Percentiles rank a stretch among this genome's conserved stretches.
Conservation (phyloP, 352 stramenopile genomes). For the Pythium scleroteichum region DNA sequence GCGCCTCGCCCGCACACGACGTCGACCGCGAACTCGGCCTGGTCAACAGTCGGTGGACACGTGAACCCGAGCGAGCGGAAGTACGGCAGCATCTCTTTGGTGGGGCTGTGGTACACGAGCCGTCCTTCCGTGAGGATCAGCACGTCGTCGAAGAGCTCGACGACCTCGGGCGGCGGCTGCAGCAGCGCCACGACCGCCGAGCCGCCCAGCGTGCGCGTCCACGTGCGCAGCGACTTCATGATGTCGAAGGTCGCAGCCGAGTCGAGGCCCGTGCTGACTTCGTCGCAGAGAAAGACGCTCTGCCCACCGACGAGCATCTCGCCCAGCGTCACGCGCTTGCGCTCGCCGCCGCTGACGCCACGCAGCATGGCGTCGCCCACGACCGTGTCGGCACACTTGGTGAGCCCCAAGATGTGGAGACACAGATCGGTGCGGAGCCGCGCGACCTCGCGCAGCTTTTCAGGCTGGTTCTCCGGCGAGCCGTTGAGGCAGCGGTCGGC, state of each 20-base stretch:
- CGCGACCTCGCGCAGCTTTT: conserved; percentile 62
- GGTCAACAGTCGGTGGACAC: conserved; percentile 35
- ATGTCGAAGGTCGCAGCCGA: conserved; percentile 91
- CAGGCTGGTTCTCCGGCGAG: conserved; percentile 42
- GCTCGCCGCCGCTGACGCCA: conserved; percentile 81
- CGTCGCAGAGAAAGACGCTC: conserved; percentile 80
- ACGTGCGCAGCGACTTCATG: conserved; percentile 41
- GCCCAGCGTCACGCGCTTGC: conserved; percentile 82
- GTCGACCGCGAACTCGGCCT: conserved; percentile 40
- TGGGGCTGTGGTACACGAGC: conserved; percentile 88
- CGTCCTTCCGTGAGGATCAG: conserved; percentile 85
- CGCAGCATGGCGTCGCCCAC: conserved; percentile 84
- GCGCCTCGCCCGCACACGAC: conserved; percentile 34
- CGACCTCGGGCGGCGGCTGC: conserved; percentile 57
- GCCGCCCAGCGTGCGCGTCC: conserved; percentile 36
- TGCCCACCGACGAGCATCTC: conserved; percentile 73
- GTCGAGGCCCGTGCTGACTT: conserved; percentile 92
- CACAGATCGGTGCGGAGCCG: conserved; percentile 56
- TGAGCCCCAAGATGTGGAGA: conserved; percentile 69
- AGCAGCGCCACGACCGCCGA: conserved; percentile 38
- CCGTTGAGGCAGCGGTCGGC: conserved; percentile 86
- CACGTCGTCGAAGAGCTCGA: conserved; percentile 91
- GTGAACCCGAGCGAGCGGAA: conserved; percentile 61
- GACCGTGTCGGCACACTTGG: conserved; percentile 81
- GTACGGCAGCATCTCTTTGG: conserved; percentile 51